Conservation (phyloP, 148 eudicot species). For the Rhododendron vialii region DNA sequence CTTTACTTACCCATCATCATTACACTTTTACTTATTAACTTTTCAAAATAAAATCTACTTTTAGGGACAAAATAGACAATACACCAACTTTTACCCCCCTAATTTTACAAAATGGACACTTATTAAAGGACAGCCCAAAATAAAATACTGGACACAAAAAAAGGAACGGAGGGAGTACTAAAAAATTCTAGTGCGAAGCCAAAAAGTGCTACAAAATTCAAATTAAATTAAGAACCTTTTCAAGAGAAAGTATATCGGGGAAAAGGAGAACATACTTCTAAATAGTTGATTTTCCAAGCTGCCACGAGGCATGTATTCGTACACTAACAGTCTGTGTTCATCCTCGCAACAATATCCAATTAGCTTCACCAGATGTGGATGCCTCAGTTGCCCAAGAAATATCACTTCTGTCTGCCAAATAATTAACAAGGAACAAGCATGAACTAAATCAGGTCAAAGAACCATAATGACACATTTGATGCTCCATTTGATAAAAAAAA, state of each 20-base stretch:
- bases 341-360: constrained; percentile 77
- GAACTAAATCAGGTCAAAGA: neutral
- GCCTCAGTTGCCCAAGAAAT: constrained; percentile 67
- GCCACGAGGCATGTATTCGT: constrained; percentile 72
- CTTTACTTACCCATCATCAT: too few relatives aligned
- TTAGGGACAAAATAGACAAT: too few relatives aligned
- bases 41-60: too few relatives aligned
- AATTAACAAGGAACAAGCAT: neutral
- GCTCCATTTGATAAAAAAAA: neutral
- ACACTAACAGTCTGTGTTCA: constrained; percentile 55
- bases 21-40: too few relatives aligned
- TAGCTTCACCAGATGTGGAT: constrained; percentile 58
- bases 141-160: too few relatives aligned
- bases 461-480: neutral
- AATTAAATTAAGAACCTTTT: neutral
- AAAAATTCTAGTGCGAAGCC: neutral
- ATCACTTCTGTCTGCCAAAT: constrained; percentile 53
- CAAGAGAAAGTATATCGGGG: neutral
- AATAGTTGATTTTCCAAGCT: constrained; percentile 73
- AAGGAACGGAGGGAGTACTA: too few relatives aligned
- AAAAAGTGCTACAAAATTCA: neutral
- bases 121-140: too few relatives aligned
- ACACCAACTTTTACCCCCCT: too few relatives aligned
- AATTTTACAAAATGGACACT: too few relatives aligned
- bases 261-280: constrained; percentile 40